Evolutionary conservation across 1,284 basidiomycete species (phyloP), one percentile per base, ranked within the genome.

Genomic region (Salmacisia buchloeana): DNA sequence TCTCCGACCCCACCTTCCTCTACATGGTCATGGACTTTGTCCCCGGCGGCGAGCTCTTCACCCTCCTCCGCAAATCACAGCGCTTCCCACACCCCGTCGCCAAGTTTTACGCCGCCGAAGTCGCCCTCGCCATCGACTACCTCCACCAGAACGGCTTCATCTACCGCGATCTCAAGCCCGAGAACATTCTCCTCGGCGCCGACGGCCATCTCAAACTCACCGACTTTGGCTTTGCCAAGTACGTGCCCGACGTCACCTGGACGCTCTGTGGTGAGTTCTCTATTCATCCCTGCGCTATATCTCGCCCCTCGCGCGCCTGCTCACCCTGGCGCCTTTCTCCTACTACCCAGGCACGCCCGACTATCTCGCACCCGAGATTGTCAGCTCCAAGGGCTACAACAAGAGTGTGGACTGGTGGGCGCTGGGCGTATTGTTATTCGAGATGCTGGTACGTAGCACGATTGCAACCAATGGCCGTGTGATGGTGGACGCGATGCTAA

Each of bases 21-120:
- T 99, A 96, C 84, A 97, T 99, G 93, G 94, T 98, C 63, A 97
- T 98, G 94, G 96, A 98, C 82, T 99, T 97, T 79, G 94, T 98
- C 3, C 92, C 93, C 0, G 94, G 94, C 23, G 94, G 94, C 21
- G 94, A 99, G 81, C 84, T 99, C 6, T 99, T 98, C 80, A 77
- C 75, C n/a, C 75, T 78, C 12, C 65, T 79, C 10, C 62, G 77
- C 12, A 76, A 78, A 54, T 68, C 65, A 21, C 81, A 97, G 89
- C 86, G 94, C 39, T 99, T 99, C 82, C 94, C 96, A 0, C 94
- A 97, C 74, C 92, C 93, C 1, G 96, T 98, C 2, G 94, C 96
- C 33, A 98, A 98, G 81, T 99, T 99, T 82, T 99, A 97, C 74
- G 92, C 93, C 0, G 94, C 96, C 2, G 94, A 98, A 80, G 94